Evolutionary conservation across 176 grass and related monocot genomes (phyloP).

Genomic region (Triticum urartu): DNA sequence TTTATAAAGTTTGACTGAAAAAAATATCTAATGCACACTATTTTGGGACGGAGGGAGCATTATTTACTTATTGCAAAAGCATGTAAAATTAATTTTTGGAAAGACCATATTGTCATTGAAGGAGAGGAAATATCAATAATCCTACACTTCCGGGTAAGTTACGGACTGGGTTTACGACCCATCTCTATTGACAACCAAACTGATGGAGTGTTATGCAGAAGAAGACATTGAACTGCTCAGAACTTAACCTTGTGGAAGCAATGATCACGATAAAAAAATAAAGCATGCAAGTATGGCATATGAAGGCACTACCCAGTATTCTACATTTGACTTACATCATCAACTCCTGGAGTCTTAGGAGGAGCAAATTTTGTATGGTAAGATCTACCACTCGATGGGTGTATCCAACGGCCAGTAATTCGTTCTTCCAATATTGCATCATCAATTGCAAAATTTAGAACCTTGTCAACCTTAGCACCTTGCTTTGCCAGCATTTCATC

Average conservation of each 20-base stretch:
- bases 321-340: constrained; percentile 72
- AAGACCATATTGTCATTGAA: neutral
- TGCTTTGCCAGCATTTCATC: constrained; percentile 89
- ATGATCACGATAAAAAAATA: neutral
- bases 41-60: too few relatives aligned
- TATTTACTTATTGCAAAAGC: neutral
- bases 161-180: too few relatives aligned
- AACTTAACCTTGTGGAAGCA: neutral
- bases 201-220: neutral
- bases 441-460: constrained; percentile 91
- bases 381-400: constrained; percentile 77
- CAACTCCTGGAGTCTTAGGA: constrained; percentile 75
- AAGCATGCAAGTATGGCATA: neutral
- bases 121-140: neutral
- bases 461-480: constrained; percentile 82
- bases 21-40: too few relatives aligned
- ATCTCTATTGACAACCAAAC: neutral
- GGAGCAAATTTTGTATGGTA: constrained; percentile 95
- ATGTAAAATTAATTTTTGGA: neutral
- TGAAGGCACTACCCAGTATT: neutral
- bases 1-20: too few relatives aligned
- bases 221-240: neutral
- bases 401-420: constrained; percentile 95
- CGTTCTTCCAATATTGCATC: constrained; percentile 90
- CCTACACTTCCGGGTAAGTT: too few relatives aligned